Evolutionary conservation across 75 land plant species (phyloP), one percentile per base, ranked within the genome.

Genomic region (Pinus albicaulis): DNA sequence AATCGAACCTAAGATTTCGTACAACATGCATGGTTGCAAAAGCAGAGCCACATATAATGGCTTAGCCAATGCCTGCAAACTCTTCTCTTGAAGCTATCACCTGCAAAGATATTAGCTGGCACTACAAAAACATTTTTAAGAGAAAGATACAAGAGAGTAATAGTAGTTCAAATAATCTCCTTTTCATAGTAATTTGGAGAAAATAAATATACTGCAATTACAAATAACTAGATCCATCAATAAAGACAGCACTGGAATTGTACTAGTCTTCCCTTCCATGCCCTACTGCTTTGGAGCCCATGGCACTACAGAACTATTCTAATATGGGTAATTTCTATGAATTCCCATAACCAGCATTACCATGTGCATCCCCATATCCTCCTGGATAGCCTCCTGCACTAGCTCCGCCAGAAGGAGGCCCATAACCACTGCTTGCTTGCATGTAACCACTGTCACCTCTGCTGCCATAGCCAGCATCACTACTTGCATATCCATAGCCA

Each of bases 401-500:
- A 20, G 76, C 82, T 56, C 81, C 76, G 19, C 73, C 82, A 41
- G 48, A 22, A 41, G 71, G 52, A 68, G 71, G 13, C 55, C 62
- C 71, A 59, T 79, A 74, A 0, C 96, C 96, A 88, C 90, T 89
- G 0, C 85, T 85, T 80, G 82, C 80, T 71, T 77, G 84, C 73
- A 71, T 84, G 41, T 72, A 74, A 23, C 84, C 87, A 78, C 87
- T 85, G 65, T 82, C 88, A 60, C 80, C 75, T 56, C 90, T 89
- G 59, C 91, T 89, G 80, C 85, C 85, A 59, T 85, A 84, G n/a
- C 24, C 71, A 81, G 81, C 86, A 2, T 90, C 98, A 77, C 83
- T 85, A 36, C 82, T 86, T 77, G 79, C 89, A 79, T 78, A 86
- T 15, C 90, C 90, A 80, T 88, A 94, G 4, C 87, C 94, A 70